Conservation (phyloP, 2,329 filamentous ascomycete genomes). For the Neopestalotiopsis sp. region DNA sequence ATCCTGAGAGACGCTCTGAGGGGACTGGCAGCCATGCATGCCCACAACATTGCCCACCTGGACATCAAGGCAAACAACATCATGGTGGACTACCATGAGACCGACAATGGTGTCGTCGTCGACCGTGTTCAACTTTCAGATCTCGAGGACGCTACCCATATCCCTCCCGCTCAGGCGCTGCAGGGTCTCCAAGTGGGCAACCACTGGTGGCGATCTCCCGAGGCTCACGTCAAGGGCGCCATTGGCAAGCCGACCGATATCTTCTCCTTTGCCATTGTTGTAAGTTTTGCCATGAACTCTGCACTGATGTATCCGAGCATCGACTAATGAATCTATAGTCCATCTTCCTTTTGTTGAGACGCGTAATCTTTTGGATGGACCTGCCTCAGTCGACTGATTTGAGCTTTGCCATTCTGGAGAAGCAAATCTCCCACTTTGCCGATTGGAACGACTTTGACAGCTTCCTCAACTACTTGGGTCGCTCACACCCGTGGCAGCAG, state of each 20-base stretch:
- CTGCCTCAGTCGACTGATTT: slow-evolving; percentile 39
- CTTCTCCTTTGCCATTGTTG: slow-evolving; percentile 49
- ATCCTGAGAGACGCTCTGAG: slow-evolving; percentile 47
- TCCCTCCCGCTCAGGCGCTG: slow-evolving; percentile 41
- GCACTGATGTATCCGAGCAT: slow-evolving; percentile 8
- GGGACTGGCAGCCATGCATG: slow-evolving; percentile 42
- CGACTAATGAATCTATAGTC: slow-evolving; percentile 36
- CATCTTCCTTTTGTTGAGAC: slow-evolving; percentile 48
- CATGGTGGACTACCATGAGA: slow-evolving; percentile 43
- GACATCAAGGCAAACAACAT: slow-evolving; percentile 51
- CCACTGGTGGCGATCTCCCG: slow-evolving; percentile 50
- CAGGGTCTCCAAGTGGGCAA: slow-evolving; percentile 44
- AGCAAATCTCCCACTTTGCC: slow-evolving; percentile 53
- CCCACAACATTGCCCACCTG: slow-evolving; percentile 43
- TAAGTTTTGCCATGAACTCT: slow-evolving; percentile 31
- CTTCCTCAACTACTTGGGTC: slow-evolving; percentile 46
- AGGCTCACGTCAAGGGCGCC: slow-evolving; percentile 45
- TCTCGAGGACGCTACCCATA: slow-evolving; percentile 44
- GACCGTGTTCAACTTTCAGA: slow-evolving; percentile 46
- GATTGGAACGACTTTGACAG: slow-evolving; percentile 45
- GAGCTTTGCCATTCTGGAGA: slow-evolving; percentile 46
- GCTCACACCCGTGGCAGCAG: slow-evolving; percentile 42
- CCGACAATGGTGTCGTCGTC: slow-evolving; percentile 33
- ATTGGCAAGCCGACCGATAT: slow-evolving; percentile 46
- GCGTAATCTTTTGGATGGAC: slow-evolving; percentile 44